phyloP scores from a whole-genome alignment of 176 grass and related monocot genomes.

The Typha latifolia region DNA sequence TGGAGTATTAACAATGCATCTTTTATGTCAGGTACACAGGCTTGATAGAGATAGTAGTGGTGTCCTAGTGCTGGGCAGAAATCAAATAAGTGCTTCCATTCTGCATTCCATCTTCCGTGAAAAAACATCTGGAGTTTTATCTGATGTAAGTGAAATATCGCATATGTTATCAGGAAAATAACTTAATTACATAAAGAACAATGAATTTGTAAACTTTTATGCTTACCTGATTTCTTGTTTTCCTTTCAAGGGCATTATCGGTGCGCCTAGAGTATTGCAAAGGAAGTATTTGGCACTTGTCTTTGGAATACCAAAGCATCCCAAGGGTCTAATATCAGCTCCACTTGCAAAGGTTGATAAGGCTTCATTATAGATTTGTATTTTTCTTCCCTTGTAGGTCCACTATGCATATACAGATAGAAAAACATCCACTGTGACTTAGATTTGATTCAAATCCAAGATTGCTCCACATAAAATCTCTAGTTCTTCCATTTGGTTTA shows the following conservation, averaged over 20 bases:
- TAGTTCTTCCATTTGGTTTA: no score
- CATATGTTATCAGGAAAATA: background rate
- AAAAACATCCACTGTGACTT: no score
- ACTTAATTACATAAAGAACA: background rate
- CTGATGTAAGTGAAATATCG: slow-evolving; percentile 45
- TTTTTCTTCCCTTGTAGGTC: no score
- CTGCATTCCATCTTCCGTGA: slow-evolving; percentile 91
- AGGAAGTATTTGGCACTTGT: slow-evolving; percentile 95
- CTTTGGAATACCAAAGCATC: slow-evolving; percentile 56
- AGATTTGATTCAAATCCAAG: no score
- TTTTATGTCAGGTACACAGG: slow-evolving; percentile 65
- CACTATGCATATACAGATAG: no score
- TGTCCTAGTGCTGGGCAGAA: slow-evolving; percentile 76
- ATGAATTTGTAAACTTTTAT: slow-evolving; percentile 4
- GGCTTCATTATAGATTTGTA: background rate
- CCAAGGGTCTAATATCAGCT: slow-evolving; percentile 63
- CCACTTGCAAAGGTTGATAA: slow-evolving; percentile 67
- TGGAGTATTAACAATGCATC: slow-evolving; percentile 19
- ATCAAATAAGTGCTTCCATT: slow-evolving; percentile 62
- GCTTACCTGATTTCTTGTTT: slow-evolving; percentile 10
- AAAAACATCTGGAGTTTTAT: slow-evolving; percentile 88
- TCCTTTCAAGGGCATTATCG: slow-evolving; percentile 30
- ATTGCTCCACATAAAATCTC: no score
- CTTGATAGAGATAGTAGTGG: slow-evolving; percentile 97
- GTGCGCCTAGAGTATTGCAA: slow-evolving; percentile 56